phyloP scores from a whole-genome alignment of 2,329 filamentous ascomycete genomes.

The Fusarium albidum region DNA sequence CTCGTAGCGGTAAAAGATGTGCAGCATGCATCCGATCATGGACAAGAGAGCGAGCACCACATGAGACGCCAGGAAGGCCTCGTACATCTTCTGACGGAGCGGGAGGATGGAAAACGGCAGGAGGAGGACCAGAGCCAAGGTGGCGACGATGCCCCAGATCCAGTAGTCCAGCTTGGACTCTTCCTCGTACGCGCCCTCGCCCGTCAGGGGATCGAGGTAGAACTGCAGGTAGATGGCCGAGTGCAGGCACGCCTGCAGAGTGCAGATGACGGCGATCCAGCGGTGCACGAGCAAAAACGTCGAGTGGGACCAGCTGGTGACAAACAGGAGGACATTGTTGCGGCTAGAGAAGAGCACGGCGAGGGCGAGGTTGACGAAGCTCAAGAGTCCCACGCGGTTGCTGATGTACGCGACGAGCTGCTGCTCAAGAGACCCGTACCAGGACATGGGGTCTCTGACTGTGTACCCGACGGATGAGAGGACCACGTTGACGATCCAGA shows the following conservation, averaged over 20 bases:
- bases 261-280: conserved; percentile 55
- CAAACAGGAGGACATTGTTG: conserved; percentile 56
- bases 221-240: no score
- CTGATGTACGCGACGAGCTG: conserved; percentile 47
- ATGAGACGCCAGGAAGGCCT: no score
- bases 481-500: conserved; percentile 49
- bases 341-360: conserved; percentile 52
- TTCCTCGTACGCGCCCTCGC: no score
- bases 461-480: conserved; percentile 43
- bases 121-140: no score
- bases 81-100: no score
- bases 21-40: no score
- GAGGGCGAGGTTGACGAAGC: conserved; percentile 49
- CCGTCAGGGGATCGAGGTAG: no score
- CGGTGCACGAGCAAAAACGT: conserved; percentile 58
- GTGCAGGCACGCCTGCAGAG: conserved; percentile 55
- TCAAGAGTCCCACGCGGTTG: conserved; percentile 50
- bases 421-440: conserved; percentile 32
- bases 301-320: conserved; percentile 56
- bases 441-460: conserved; percentile 38
- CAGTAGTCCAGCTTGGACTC: no score
- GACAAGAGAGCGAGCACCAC: no score
- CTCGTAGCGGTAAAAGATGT: no score
- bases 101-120: no score
- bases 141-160: no score